Percentiles rank a stretch among this genome's conserved stretches.
Evolutionary conservation across 176 grass and related monocot genomes (phyloP).

Genomic region (Poa annua): DNA sequence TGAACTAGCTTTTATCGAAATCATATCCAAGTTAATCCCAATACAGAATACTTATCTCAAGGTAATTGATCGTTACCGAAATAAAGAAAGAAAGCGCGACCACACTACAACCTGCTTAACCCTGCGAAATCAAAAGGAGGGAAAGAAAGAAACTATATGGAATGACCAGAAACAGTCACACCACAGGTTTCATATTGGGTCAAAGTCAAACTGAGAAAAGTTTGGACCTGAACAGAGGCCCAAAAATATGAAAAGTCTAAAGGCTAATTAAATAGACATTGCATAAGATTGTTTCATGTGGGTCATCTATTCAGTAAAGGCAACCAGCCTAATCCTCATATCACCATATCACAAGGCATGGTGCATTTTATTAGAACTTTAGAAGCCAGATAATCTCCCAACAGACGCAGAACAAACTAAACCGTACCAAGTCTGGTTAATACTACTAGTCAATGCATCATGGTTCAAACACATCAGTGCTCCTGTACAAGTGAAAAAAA

Average conservation of each 20-base stretch:
- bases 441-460: neutral
- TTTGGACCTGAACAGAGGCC: neutral
- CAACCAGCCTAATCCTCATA: conserved; percentile 10
- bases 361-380: neutral
- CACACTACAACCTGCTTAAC: conserved; percentile 36
- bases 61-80: neutral
- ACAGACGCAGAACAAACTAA: conserved; percentile 22
- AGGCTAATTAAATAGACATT: neutral
- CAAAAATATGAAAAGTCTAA: conserved; percentile 17
- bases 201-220: conserved; percentile 28
- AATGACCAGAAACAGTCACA: neutral
- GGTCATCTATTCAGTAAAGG: conserved; percentile 22
- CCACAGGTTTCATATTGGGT: neutral
- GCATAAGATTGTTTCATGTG: conserved; percentile 23
- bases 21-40: neutral
- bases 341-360: neutral
- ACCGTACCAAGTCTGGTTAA: neutral
- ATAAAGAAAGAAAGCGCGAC: conserved; percentile 21
- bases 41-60: neutral
- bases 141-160: conserved; percentile 17
- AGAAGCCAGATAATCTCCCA: conserved; percentile 8
- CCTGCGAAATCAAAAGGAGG: conserved; percentile 26
- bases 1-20: neutral
- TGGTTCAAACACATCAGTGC: neutral
- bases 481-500: conserved; percentile 19